Base-by-base conservation (phyloP, 768 basidiomycete species). In the Lactarius hatsudake region DNA sequence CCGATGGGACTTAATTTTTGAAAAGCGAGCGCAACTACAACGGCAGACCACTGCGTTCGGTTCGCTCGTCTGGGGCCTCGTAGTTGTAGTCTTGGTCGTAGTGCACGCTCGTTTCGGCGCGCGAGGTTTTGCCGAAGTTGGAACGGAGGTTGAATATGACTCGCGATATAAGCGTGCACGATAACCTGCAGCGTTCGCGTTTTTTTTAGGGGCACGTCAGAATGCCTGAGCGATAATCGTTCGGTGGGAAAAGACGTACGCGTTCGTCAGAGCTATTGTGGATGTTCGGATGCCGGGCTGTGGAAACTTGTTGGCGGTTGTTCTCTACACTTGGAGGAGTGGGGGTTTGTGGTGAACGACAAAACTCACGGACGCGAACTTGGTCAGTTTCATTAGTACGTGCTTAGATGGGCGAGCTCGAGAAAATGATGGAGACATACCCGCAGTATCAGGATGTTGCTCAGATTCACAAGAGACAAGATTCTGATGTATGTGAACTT, bases 81-180 rank as follows among this genome's bases (percentile, higher is more conserved):
- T 15, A 5, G 34, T 17, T 23, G 38, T 17, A 5, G 54, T 30
- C 18, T 13, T 34, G 34, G 34, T 8, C 48, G 48, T 26, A 26
- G 51, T 26, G 26, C 51, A 17, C 6, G 5, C 13, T 28, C 13
- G 23, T 13, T 28, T 23, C 13, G 13, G 5, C 6, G 1, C 51
- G 23, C 51, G 5, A 7, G 45, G 13, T 51, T 3, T 7, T 61
- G 15, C 15, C n/a, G 36, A 23, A 62, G 17, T 62, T 57, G 45
- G 63, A 40, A 26, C 58, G 57, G 36, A 59, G 63, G 38, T 64
- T 40, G 45, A 64, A 2, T 58, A 59, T 43, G 36, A 51, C 7
- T 0, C 45, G 63, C 36, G 57, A 62, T 12, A 55, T 54, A 15
- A 54, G 48, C 53, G 38, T 55, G 51, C 51, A 40, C 18, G 61